Conservation (phyloP, 2,329 filamentous ascomycete species). For the Penicillium sp. region DNA sequence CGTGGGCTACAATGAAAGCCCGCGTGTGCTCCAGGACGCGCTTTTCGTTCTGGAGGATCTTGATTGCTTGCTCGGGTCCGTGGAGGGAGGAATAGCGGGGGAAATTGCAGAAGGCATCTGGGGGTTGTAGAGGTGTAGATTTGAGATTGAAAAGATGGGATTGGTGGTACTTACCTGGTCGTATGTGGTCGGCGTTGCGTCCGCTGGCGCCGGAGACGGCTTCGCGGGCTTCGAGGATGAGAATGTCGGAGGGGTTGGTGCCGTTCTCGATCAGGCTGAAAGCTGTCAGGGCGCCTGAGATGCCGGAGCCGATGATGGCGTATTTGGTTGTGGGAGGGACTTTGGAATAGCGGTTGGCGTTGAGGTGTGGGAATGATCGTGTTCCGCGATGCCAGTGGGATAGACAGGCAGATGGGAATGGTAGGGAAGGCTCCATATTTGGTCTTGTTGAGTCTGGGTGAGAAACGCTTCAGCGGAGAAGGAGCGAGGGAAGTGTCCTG, state of each 20-base stretch:
- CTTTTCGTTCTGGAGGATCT: slow-evolving; percentile 8
- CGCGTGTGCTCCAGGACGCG: slow-evolving; percentile 1
- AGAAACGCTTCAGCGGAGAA: too few species aligned
- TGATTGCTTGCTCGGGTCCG: slow-evolving; percentile 8
- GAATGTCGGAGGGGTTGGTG: slow-evolving; percentile 34
- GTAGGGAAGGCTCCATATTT: slow-evolving; percentile 3
- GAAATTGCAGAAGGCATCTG: slow-evolving; percentile 7
- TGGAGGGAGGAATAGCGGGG: slow-evolving; percentile 2
- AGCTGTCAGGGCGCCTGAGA: slow-evolving; percentile 45
- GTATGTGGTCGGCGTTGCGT: slow-evolving; percentile 49
- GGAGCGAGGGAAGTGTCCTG: too few species aligned
- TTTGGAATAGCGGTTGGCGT: slow-evolving; percentile 36
- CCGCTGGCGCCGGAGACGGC: slow-evolving; percentile 49
- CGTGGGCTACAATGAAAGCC: background rate
- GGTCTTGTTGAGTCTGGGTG: too few species aligned
- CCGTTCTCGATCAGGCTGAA: slow-evolving; percentile 44
- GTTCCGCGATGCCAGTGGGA: slow-evolving; percentile 49
- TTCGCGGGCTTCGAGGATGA: slow-evolving; percentile 49
- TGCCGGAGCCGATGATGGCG: slow-evolving; percentile 47
- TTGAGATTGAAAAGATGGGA: background rate
- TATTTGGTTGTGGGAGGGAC: slow-evolving; percentile 37
- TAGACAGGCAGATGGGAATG: slow-evolving; percentile 1
- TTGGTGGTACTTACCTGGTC: slow-evolving; percentile 27
- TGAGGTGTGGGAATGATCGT: slow-evolving; percentile 45
- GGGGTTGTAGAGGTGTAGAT: too few species aligned